Evolutionary conservation across 305 asterid genomes (phyloP).

Genomic region (Rubia occidens): DNA sequence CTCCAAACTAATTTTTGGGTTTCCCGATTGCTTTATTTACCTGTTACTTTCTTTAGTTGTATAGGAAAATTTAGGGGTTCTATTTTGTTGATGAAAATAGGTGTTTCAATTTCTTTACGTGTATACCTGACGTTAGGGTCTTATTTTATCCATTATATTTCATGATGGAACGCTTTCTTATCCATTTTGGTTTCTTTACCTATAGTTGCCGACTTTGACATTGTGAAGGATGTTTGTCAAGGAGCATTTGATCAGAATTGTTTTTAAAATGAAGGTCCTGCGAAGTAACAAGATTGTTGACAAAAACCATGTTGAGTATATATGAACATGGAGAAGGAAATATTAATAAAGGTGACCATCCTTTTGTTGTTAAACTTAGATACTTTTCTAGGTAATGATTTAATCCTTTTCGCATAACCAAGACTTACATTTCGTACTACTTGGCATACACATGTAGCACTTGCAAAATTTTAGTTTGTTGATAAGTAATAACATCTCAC

Average conservation of each 20-base stretch:
- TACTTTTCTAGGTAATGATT: constrained; percentile 68
- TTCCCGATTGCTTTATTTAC: too few relatives aligned
- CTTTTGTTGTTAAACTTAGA: constrained; percentile 64
- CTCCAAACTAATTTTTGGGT: too few relatives aligned
- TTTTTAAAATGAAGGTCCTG: constrained; percentile 60
- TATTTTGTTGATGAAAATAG: too few relatives aligned
- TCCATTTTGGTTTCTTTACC: too few relatives aligned
- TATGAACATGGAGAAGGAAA: constrained; percentile 74
- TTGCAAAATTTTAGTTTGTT: neutral
- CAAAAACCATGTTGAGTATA: constrained; percentile 63
- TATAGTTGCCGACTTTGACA: constrained; percentile 55
- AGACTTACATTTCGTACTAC: too few relatives aligned
- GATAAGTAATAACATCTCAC: neutral
- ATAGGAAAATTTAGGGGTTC: too few relatives aligned
- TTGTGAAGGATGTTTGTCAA: constrained; percentile 71
- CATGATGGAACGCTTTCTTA: too few relatives aligned
- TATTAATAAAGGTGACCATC: constrained; percentile 66
- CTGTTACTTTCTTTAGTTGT: too few relatives aligned
- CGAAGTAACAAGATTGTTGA: constrained; percentile 73
- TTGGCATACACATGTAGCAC: neutral
- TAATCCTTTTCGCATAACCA: neutral
- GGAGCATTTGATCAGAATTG: constrained; percentile 54
- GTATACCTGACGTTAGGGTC: too few relatives aligned
- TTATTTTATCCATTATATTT: too few relatives aligned
- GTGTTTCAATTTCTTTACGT: too few relatives aligned